Evolutionary conservation across 768 basidiomycete genomes (phyloP).

Genomic region (Suillus subalutaceus): DNA sequence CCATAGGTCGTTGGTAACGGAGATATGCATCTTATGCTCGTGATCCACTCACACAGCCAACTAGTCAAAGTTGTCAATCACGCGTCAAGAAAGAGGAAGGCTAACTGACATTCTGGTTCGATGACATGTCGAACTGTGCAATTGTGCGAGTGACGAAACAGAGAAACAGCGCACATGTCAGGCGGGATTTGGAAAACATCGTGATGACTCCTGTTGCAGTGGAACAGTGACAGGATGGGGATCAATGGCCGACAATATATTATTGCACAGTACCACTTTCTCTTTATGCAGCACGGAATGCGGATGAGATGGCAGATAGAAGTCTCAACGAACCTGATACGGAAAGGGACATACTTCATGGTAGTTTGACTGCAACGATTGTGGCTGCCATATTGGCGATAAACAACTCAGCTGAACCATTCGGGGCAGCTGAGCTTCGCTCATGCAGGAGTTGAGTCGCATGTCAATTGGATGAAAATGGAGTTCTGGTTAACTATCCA

Average conservation of each 20-base stretch:
- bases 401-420: not conserved
- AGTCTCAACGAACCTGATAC: conserved; percentile 5
- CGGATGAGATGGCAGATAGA: conserved; percentile 2
- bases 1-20: conserved; percentile 5
- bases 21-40: not conserved
- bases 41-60: conserved; percentile 27
- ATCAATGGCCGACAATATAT: not conserved
- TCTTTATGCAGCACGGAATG: conserved; percentile 9
- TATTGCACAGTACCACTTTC: not conserved
- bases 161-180: conserved; percentile 14
- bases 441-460: conserved; percentile 3
- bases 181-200: not conserved
- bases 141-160: not conserved
- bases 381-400: not conserved
- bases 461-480: not conserved
- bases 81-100: not conserved
- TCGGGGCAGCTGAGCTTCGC: not conserved
- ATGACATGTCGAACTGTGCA: conserved; percentile 28
- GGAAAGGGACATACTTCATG: not conserved
- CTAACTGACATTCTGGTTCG: conserved; percentile 26
- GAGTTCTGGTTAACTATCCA: not conserved
- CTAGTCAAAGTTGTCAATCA: conserved; percentile 15
- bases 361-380: not conserved
- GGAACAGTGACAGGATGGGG: conserved; percentile 3
- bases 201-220: not conserved